These are phyloP conservation scores for Ensete ventricosum DNA, from an alignment of 176 grass and related monocot species.

Conservation along the genomic window DNA sequence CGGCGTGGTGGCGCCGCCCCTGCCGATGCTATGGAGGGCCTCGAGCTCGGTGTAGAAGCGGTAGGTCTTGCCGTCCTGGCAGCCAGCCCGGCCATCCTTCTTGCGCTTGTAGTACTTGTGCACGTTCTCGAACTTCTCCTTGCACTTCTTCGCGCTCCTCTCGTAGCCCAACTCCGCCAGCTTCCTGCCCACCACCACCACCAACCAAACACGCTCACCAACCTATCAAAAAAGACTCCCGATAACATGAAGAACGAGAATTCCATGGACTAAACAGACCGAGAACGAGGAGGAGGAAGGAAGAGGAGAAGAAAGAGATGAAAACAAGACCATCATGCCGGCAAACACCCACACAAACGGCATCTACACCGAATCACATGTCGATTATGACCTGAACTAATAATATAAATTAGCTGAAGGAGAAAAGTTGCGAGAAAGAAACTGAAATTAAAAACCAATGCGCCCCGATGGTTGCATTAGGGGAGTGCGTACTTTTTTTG, in stretches of 20 bases:
- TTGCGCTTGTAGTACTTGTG: slow-evolving; percentile 99
- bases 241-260: not conserved
- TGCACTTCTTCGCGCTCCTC: slow-evolving; percentile 92
- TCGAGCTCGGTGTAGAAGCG: slow-evolving; percentile 83
- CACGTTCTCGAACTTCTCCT: slow-evolving; percentile 99
- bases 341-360: slow-evolving; percentile 12
- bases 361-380: not conserved
- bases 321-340: no score
- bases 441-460: no score
- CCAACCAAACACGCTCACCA: no score
- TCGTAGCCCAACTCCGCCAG: slow-evolving; percentile 67
- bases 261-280: no score
- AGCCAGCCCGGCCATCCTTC: slow-evolving; percentile 88
- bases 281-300: no score
- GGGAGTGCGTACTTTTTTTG: not conserved
- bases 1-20: not conserved
- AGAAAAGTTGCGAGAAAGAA: no score
- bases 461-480: not conserved
- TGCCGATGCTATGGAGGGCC: slow-evolving; percentile 40
- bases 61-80: slow-evolving; percentile 89
- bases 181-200: slow-evolving; percentile 64
- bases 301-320: slow-evolving; percentile 24
- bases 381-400: not conserved
- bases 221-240: not conserved
- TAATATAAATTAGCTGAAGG: no score